Base-by-base conservation (phyloP, 352 stramenopile species). In the Phytophthora quininea region DNA sequence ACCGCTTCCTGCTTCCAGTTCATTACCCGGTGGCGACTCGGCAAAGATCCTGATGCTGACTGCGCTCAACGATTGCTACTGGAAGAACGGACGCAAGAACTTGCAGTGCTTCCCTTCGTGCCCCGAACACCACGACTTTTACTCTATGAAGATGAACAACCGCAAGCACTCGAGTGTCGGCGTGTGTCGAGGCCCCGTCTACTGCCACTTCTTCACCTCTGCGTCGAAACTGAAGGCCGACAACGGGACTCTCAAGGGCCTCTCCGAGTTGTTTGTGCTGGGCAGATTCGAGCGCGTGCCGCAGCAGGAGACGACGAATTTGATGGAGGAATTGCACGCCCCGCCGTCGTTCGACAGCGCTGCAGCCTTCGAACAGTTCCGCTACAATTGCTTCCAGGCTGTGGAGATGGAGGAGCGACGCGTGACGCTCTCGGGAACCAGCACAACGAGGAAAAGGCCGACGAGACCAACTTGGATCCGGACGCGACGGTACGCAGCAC, bases 61-160 rank as follows among this genome's bases (percentile, higher is more conserved):
- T 15, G 68, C 62, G 6, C 63, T 92, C 38, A 92, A 85, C 65
- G 62, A 80, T 53, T 91, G 84, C 57, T 97, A 97, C 69, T 97
- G 89, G 88, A 94, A 95, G 61, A 97, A 97, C 62, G 90, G 90
- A 9, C 87, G 90, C 33, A 97, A 96, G 68, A 97, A 97, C 62
- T 54, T 97, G 47, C 90, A 97, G 65, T 97, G 90, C 60, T 97
- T 97, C 57, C 90, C 90, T 8, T 77, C 80, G 3, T 97, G 90
- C 35, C 88, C 88, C 15, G 89, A 96, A 59, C 86, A 95, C 65
- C 80, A 90, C 58, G 90, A 97, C 67, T 97, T 96, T 30, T 95
- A 93, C 73, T 93, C 86, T 5, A 95, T 95, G 86, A 94, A 93
- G 74, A 93, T 95, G 76, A 93, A 92, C 71, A 92, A 93, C 69